phyloP scores from a whole-genome alignment of 495 filamentous ascomycete species.

The Penicillium mononematosum region DNA sequence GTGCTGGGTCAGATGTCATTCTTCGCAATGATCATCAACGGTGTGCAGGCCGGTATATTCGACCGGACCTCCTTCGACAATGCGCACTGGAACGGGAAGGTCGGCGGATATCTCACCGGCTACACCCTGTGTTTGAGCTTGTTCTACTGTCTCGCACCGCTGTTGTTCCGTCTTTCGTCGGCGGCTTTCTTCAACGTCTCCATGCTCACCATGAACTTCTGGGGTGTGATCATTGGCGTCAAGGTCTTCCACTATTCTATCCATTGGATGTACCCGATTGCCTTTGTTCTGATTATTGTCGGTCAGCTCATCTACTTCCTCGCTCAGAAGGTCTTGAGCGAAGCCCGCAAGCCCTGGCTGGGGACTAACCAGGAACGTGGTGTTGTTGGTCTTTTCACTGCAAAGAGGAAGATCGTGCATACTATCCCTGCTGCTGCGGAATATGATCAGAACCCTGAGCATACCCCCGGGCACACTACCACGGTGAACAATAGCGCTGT shows the following conservation, averaged over 20 bases:
- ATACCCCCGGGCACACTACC: neutral
- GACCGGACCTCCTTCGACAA: slow-evolving; percentile 68
- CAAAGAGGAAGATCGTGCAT: slow-evolving; percentile 69
- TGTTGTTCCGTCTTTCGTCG: slow-evolving; percentile 81
- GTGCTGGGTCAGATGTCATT: slow-evolving; percentile 88
- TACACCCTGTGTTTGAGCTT: slow-evolving; percentile 79
- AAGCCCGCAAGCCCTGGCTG: slow-evolving; percentile 92
- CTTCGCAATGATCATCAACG: slow-evolving; percentile 89
- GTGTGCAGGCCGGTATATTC: slow-evolving; percentile 85
- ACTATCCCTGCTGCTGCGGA: slow-evolving; percentile 14
- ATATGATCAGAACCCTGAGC: slow-evolving; percentile 14
- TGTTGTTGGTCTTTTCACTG: slow-evolving; percentile 80
- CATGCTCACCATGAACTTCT: slow-evolving; percentile 92
- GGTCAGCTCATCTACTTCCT: slow-evolving; percentile 83
- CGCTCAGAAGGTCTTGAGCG: slow-evolving; percentile 71
- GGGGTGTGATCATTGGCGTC: slow-evolving; percentile 89
- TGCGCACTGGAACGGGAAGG: slow-evolving; percentile 63
- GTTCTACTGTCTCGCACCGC: slow-evolving; percentile 85
- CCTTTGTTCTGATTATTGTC: slow-evolving; percentile 85
- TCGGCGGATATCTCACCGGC: slow-evolving; percentile 78
- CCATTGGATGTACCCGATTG: slow-evolving; percentile 91
- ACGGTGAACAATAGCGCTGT: slow-evolving; percentile 18
- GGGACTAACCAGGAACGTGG: slow-evolving; percentile 81
- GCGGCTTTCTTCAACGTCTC: slow-evolving; percentile 98
- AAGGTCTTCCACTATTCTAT: slow-evolving; percentile 77